A percentile compares a stretch with the other conserved stretches of the same genome.
These are phyloP conservation scores for Medicago lupulina DNA, from an alignment of 306 rosid species.

Conservation along the genomic window DNA sequence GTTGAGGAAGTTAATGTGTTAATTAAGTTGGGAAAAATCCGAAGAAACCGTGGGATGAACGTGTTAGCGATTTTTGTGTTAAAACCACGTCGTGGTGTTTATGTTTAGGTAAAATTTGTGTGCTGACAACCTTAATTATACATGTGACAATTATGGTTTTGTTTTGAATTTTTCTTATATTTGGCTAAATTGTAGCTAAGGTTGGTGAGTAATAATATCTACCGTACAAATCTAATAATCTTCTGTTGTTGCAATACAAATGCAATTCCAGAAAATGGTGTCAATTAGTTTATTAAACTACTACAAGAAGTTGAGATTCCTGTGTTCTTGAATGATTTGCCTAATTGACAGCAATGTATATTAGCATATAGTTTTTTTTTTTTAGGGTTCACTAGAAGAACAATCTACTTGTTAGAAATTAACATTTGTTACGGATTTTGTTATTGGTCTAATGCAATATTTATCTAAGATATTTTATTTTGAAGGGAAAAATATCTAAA, in stretches of 20 bases:
- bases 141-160: constrained; percentile 4
- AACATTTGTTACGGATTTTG: too few species aligned
- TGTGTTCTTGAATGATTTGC: neutral
- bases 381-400: neutral
- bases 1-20: neutral
- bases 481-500: too few species aligned
- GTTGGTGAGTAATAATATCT: neutral
- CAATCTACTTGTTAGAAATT: too few species aligned
- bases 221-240: neutral
- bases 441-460: too few species aligned
- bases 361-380: neutral
- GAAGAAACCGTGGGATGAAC: constrained; percentile 47
- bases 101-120: neutral
- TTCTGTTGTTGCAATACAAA: neutral
- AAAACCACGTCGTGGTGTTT: constrained; percentile 32
- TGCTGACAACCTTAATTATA: neutral
- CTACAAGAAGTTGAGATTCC: too few species aligned
- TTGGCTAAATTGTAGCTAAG: neutral
- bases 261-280: neutral
- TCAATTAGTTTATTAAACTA: neutral
- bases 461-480: too few species aligned
- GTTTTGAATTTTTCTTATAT: neutral
- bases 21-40: constrained; percentile 33
- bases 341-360: too few species aligned
- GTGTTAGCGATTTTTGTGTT: constrained; percentile 46